Conservation (phyloP, 164 flowering plant genomes). For the Tetrastigma voinierianum region DNA sequence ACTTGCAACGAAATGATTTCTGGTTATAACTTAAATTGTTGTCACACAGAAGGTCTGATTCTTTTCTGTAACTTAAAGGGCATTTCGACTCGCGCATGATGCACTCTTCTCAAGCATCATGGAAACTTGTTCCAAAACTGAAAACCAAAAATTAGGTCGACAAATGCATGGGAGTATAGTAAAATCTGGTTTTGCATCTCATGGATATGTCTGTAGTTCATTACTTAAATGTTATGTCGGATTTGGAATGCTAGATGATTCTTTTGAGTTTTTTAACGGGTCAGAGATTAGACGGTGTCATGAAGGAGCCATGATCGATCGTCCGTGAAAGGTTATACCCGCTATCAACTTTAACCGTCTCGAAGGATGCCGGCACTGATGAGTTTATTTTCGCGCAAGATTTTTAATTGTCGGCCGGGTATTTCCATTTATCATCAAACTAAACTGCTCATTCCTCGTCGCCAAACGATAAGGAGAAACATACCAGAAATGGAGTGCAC, state of each 20-base stretch:
- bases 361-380: slow-evolving; percentile 35
- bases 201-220: slow-evolving; percentile 34
- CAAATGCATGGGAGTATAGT: slow-evolving; percentile 41
- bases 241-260: slow-evolving; percentile 26
- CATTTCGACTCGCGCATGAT: slow-evolving; percentile 31
- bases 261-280: slow-evolving; percentile 28
- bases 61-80: slow-evolving; percentile 28
- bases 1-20: slow-evolving; percentile 49
- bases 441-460: slow-evolving; percentile 35
- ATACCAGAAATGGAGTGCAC: slow-evolving; percentile 49
- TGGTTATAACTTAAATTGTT: slow-evolving; percentile 33
- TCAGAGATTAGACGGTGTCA: slow-evolving; percentile 28
- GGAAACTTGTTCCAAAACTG: slow-evolving; percentile 29
- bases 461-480: slow-evolving; percentile 39
- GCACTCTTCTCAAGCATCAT: slow-evolving; percentile 34
- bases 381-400: slow-evolving; percentile 48
- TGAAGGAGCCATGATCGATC: slow-evolving; percentile 50
- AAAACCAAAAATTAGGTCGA: slow-evolving; percentile 19
- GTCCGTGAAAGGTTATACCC: slow-evolving; percentile 25
- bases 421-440: slow-evolving; percentile 30
- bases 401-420: slow-evolving; percentile 40
- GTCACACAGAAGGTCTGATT: slow-evolving; percentile 24
- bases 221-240: slow-evolving; percentile 35
- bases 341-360: slow-evolving; percentile 33
- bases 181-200: slow-evolving; percentile 38